Conservation (phyloP, 129 eudicot genomes). For the Solidago caesia region DNA sequence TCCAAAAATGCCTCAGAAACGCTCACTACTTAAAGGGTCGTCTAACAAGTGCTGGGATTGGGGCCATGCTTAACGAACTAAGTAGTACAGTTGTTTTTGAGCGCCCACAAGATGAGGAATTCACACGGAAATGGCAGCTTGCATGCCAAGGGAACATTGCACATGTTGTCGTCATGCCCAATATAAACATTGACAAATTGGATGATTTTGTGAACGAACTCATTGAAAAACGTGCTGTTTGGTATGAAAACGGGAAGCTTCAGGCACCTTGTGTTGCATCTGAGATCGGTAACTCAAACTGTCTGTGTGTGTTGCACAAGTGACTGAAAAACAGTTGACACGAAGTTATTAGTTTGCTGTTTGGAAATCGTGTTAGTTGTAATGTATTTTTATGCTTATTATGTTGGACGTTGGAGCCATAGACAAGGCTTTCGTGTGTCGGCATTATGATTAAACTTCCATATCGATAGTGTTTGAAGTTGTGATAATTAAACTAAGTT, state of each 20-base stretch:
- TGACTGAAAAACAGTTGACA: constrained; percentile 22
- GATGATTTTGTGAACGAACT: constrained; percentile 69
- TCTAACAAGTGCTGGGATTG: constrained; percentile 63
- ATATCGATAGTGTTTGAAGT: not conserved
- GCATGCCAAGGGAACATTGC: constrained; percentile 95
- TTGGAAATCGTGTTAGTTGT: constrained; percentile 10
- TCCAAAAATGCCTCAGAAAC: constrained; percentile 89
- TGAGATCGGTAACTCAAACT: constrained; percentile 66
- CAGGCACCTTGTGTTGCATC: constrained; percentile 87
- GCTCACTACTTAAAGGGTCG: constrained; percentile 85
- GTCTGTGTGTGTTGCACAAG: constrained; percentile 72
- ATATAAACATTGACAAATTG: constrained; percentile 71
- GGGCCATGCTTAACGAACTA: constrained; percentile 95
- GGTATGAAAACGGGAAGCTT: constrained; percentile 56
- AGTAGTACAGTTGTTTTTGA: constrained; percentile 98
- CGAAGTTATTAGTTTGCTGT: constrained; percentile 11
- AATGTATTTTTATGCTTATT: not conserved
- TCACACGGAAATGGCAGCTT: constrained; percentile 90
- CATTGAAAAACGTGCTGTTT: constrained; percentile 48
- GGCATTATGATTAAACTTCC: not conserved
- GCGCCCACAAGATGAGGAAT: constrained; percentile 86
- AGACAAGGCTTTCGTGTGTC: not conserved
- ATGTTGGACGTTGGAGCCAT: constrained; percentile 1
- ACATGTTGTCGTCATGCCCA: constrained; percentile 93
- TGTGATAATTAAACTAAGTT: not conserved